phyloP scores from a whole-genome alignment of 768 basidiomycete genomes.

The Botryobasidium botryosum region DNA sequence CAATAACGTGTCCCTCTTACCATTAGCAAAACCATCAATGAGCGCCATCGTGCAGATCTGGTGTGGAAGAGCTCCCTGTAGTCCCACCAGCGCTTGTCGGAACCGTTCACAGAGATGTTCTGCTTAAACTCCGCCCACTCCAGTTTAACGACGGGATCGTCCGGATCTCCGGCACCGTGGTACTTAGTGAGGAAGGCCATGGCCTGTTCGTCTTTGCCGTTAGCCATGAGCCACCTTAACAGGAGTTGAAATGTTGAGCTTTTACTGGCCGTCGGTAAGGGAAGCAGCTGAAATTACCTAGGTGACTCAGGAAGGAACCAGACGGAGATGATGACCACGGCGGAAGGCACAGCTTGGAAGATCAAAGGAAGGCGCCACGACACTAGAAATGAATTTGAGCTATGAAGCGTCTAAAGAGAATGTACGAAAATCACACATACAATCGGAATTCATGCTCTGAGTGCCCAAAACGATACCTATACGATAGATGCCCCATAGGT shows the following conservation, averaged over 20 bases:
- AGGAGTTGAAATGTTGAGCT: slow-evolving; percentile 7
- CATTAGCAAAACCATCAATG: slow-evolving; percentile 34
- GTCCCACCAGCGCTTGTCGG: slow-evolving; percentile 42
- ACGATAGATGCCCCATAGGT: too few relatives aligned
- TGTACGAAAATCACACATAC: too few relatives aligned
- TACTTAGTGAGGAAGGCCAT: slow-evolving; percentile 31
- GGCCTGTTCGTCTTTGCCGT: slow-evolving; percentile 33
- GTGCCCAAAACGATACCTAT: slow-evolving; percentile 16
- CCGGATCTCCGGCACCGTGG: slow-evolving; percentile 34
- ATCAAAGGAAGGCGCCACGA: slow-evolving; percentile 37
- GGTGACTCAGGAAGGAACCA: slow-evolving; percentile 16
- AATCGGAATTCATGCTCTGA: slow-evolving; percentile 22
- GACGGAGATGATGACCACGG: slow-evolving; percentile 19
- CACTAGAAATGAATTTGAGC: too few relatives aligned
- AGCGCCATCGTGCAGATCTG: slow-evolving; percentile 30
- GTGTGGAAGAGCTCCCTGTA: slow-evolving; percentile 31
- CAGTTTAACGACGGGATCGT: slow-evolving; percentile 33
- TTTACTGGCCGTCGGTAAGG: too few relatives aligned
- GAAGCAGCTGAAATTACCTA: neutral
- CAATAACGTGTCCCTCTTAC: slow-evolving; percentile 10
- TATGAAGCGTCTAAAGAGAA: too few relatives aligned
- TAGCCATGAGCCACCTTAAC: slow-evolving; percentile 32
- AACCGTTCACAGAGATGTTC: slow-evolving; percentile 30
- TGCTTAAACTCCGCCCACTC: slow-evolving; percentile 39
- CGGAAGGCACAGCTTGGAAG: slow-evolving; percentile 34